A percentile compares a stretch with the other conserved stretches of the same genome.
Evolutionary conservation across 257 asterid genomes (phyloP).

Genomic region (Apocynum venetum): DNA sequence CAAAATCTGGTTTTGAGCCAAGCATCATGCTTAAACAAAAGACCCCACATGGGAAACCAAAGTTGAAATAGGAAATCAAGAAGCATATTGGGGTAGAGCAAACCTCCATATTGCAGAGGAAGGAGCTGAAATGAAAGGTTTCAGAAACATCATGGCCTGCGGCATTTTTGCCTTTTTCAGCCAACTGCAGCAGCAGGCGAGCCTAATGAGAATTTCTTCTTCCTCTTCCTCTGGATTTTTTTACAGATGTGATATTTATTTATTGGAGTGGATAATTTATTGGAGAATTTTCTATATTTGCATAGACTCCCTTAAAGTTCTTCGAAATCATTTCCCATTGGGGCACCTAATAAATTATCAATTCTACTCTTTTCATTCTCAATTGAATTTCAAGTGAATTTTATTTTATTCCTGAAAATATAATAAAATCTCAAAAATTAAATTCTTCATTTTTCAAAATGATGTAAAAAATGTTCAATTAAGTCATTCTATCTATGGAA

Average conservation of each 20-base stretch:
- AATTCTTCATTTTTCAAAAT: too few relatives aligned
- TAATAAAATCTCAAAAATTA: too few relatives aligned
- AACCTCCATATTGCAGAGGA: slow-evolving; percentile 60
- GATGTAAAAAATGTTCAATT: too few relatives aligned
- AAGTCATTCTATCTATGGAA: too few relatives aligned
- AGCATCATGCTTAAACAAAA: neutral
- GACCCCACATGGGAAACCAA: neutral
- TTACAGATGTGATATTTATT: neutral
- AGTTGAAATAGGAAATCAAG: neutral
- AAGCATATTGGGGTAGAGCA: neutral
- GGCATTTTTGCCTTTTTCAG: slow-evolving; percentile 35
- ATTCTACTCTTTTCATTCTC: too few relatives aligned
- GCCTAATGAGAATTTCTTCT: neutral
- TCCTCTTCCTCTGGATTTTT: neutral
- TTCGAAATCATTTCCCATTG: neutral
- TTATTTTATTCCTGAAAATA: too few relatives aligned
- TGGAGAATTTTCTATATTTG: neutral
- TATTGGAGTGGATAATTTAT: neutral
- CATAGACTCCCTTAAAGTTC: slow-evolving; percentile 1
- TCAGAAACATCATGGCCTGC: slow-evolving; percentile 52
- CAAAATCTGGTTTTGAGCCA: neutral
- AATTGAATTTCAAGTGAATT: too few relatives aligned
- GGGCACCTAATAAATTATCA: neutral
- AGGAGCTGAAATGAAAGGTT: slow-evolving; percentile 65
- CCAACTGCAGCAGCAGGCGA: neutral